Conservation (phyloP, 2,329 filamentous ascomycete genomes). For the Stachybotrys echinatus region DNA sequence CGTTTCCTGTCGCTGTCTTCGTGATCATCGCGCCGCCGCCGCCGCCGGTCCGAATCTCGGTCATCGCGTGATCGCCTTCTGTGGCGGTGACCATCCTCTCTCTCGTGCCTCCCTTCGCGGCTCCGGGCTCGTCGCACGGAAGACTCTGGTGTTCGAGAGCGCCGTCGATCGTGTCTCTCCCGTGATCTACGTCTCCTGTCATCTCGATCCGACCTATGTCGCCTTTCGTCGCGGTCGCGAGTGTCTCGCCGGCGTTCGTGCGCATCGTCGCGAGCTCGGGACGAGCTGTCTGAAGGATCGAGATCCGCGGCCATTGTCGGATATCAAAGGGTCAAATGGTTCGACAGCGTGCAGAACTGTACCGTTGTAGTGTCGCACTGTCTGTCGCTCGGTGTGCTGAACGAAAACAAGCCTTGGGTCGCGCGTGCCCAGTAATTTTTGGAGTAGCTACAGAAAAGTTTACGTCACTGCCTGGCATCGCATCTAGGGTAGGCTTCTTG, state of each 20-base stretch:
- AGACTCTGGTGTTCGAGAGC: slow-evolving; percentile 25
- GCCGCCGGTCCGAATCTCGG: slow-evolving; percentile 16
- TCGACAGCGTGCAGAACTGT: no score
- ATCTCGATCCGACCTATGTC: slow-evolving; percentile 15
- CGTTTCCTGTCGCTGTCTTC: slow-evolving; percentile 11
- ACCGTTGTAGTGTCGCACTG: no score
- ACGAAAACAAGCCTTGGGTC: no score
- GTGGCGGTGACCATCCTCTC: slow-evolving; percentile 20
- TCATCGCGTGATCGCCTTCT: slow-evolving; percentile 28
- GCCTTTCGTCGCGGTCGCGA: slow-evolving; percentile 13
- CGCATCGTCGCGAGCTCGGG: slow-evolving; percentile 12
- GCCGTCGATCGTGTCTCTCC: slow-evolving; percentile 20
- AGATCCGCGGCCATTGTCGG: slow-evolving; percentile 19
- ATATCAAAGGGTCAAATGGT: no score
- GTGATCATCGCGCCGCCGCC: slow-evolving; percentile 9
- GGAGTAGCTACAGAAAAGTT: no score
- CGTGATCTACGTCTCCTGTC: slow-evolving; percentile 21
- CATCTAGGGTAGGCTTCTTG: no score
- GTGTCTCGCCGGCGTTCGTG: slow-evolving; percentile 10
- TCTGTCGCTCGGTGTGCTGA: no score
- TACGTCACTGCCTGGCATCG: no score
- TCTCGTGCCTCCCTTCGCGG: slow-evolving; percentile 14
- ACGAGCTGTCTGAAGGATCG: slow-evolving; percentile 11
- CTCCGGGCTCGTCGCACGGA: slow-evolving; percentile 11
- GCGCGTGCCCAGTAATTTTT: no score